Evolutionary conservation across 805 yeast genomes (phyloP).

Genomic region (Naumovozyma castellii): DNA sequence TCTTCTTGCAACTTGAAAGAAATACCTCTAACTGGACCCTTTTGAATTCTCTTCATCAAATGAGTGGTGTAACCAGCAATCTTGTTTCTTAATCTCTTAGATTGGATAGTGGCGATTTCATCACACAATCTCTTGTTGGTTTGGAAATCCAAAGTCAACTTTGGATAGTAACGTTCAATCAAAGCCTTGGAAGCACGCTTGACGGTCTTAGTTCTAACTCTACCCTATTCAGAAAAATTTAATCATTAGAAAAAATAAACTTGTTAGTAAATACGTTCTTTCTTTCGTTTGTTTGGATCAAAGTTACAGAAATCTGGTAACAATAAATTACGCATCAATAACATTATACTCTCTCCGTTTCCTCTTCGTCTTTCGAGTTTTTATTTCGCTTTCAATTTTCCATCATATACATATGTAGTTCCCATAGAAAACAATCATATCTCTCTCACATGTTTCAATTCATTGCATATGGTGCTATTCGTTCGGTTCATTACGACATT

Average conservation of each 20-base stretch:
- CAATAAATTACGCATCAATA: no score
- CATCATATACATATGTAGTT: no score
- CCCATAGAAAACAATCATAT: no score
- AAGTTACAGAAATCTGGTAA: no score
- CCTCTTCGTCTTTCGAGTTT: no score
- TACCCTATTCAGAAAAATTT: slow-evolving; percentile 55
- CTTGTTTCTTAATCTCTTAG: slow-evolving; percentile 99
- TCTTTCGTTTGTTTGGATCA: no score
- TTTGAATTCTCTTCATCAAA: slow-evolving; percentile 99
- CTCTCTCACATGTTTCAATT: no score
- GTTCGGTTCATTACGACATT: no score
- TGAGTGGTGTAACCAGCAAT: slow-evolving; percentile 99
- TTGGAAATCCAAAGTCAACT: slow-evolving; percentile 98
- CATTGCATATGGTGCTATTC: no score
- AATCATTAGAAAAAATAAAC: not conserved
- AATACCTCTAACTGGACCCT: slow-evolving; percentile 99
- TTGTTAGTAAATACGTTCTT: not conserved
- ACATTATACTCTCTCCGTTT: no score
- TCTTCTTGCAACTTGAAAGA: slow-evolving; percentile 99
- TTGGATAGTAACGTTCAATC: slow-evolving; percentile 99
- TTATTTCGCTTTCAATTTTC: no score
- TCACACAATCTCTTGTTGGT: slow-evolving; percentile 99
- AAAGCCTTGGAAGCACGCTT: slow-evolving; percentile 99
- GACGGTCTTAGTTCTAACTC: slow-evolving; percentile 99
- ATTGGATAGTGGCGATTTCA: slow-evolving; percentile 97